These are phyloP conservation scores for Iberis pinnata DNA, from an alignment of 345 rosid genomes.

Conservation along the genomic window DNA sequence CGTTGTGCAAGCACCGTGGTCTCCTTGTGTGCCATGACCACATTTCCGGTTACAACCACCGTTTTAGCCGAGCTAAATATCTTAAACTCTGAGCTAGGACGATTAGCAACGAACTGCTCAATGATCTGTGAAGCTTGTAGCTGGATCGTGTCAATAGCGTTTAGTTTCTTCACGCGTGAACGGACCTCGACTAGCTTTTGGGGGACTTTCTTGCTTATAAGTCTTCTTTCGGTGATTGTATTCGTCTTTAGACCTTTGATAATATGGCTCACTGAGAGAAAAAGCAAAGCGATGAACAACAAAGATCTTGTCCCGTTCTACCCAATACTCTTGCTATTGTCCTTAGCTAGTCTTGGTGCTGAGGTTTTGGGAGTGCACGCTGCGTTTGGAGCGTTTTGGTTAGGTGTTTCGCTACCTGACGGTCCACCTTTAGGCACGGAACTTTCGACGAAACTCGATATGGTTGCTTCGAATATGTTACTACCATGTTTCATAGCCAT, in stretches of 20 bases:
- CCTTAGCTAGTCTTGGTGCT: constrained; percentile 2
- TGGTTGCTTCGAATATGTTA: constrained; percentile 22
- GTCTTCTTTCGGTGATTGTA: constrained; percentile 1
- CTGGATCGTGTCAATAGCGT: constrained; percentile 22
- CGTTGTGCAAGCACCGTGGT: constrained; percentile 9
- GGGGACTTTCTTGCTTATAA: background rate
- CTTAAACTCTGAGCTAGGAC: constrained; percentile 33
- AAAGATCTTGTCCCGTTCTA: constrained; percentile 26
- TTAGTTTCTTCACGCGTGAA: constrained; percentile 22
- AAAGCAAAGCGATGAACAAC: constrained; percentile 6
- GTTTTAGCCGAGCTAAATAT: constrained; percentile 27
- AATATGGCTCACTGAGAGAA: constrained; percentile 23
- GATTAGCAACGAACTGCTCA: constrained; percentile 29
- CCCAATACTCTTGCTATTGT: constrained; percentile 18
- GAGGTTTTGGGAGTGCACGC: constrained; percentile 29
- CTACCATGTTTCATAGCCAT: constrained; percentile 33
- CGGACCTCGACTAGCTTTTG: constrained; percentile 8
- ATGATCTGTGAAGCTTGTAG: constrained; percentile 28
- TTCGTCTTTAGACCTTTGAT: constrained; percentile 17
- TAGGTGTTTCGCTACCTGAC: constrained; percentile 32
- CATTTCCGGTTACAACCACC: constrained; percentile 32
- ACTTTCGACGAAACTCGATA: constrained; percentile 28
- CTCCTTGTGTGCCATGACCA: constrained; percentile 28
- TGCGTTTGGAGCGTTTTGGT: constrained; percentile 34
- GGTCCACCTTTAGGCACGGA: constrained; percentile 34